Conservation (phyloP, 176 grass and related monocot genomes). For the Oryza glaberrima region DNA sequence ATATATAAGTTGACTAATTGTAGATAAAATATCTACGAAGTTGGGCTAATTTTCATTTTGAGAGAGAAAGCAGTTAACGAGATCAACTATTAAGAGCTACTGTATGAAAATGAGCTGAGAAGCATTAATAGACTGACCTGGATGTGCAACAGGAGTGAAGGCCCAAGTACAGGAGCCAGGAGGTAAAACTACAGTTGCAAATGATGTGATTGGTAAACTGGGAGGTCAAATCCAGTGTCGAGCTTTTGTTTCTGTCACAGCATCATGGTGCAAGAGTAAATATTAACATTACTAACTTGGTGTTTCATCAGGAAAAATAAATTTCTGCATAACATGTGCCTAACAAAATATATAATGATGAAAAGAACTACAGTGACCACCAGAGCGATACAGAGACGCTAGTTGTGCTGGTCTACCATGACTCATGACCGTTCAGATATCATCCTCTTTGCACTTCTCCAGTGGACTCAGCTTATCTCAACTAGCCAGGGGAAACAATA, state of each 20-base stretch:
- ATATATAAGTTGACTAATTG: not conserved
- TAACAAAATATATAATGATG: too few species aligned
- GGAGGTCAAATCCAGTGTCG: too few species aligned
- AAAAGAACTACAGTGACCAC: too few species aligned
- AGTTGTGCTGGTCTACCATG: not conserved
- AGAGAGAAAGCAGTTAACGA: not conserved
- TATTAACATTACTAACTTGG: not conserved
- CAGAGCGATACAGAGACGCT: too few species aligned
- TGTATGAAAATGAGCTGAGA: not conserved
- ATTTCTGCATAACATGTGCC: not conserved
- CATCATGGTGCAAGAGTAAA: not conserved
- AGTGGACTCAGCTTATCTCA: conserved; percentile 58
- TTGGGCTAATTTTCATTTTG: not conserved
- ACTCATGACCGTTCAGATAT: conserved; percentile 71
- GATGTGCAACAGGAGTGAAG: not conserved
- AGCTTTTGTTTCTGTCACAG: too few species aligned
- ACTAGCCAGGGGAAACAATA: conserved; percentile 49
- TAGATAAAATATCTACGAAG: not conserved
- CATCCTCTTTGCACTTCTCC: conserved; percentile 69
- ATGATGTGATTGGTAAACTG: too few species aligned
- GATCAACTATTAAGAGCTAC: not conserved
- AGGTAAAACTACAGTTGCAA: too few species aligned
- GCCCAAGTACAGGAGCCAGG: too few species aligned
- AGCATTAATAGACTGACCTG: not conserved
- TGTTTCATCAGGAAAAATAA: not conserved